Evolutionary conservation across 192 early-diverging fungal species (phyloP).

Genomic region (Allomyces arbusculus): DNA sequence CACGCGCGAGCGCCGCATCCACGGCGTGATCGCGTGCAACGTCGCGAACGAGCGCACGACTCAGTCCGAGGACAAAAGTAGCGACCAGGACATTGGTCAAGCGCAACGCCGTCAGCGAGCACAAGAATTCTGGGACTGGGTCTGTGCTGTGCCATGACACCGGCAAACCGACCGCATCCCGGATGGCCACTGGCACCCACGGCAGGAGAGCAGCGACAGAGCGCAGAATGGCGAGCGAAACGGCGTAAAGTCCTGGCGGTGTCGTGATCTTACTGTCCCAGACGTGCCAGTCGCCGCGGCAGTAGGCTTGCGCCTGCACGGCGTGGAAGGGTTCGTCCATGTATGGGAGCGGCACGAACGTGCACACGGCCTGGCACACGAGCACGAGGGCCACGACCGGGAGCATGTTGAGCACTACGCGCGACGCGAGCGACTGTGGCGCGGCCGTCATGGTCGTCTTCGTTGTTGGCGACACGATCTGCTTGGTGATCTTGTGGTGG

Average conservation of each 20-base stretch:
- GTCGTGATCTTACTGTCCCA: slow-evolving; percentile 95
- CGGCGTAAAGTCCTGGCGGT: slow-evolving; percentile 77
- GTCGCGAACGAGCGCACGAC: not conserved
- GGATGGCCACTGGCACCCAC: not conserved
- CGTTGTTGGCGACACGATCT: no score
- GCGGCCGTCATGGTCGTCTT: no score
- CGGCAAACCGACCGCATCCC: no score
- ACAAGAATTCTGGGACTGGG: not conserved
- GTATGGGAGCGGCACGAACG: not conserved
- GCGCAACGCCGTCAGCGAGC: not conserved
- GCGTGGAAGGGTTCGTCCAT: slow-evolving; percentile 89
- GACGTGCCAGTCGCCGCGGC: slow-evolving; percentile 34
- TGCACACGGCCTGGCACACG: not conserved
- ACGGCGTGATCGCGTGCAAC: not conserved
- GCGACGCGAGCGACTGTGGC: no score
- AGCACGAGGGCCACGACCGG: no score
- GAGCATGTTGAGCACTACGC: no score
- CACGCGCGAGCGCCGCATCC: not conserved
- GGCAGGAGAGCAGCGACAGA: not conserved
- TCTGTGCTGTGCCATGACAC: no score
- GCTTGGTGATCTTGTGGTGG: no score
- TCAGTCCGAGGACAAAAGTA: not conserved
- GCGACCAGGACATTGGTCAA: not conserved
- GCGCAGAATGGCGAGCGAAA: slow-evolving; percentile 2
- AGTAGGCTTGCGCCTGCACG: slow-evolving; percentile 74